Percentiles rank a stretch among this genome's conserved stretches.
phyloP scores from a whole-genome alignment of 2,329 filamentous ascomycete species.

The Cyclaneusma minus region DNA sequence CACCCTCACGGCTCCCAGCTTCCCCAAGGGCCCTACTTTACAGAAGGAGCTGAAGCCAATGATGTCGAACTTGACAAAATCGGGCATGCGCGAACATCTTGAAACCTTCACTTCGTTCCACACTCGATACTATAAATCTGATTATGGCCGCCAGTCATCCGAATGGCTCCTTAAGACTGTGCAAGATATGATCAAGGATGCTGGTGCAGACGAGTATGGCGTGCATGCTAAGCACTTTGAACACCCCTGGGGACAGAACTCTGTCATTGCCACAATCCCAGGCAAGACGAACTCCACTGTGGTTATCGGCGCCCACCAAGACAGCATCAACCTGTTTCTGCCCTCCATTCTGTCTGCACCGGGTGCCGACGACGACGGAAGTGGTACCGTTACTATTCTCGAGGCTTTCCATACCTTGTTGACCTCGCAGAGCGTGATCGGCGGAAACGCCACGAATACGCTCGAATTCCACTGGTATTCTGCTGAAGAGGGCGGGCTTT shows the following conservation, averaged over 20 bases:
- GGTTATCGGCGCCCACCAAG: slow-evolving; percentile 83
- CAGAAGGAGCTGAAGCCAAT: slow-evolving; percentile 53
- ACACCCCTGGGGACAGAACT: slow-evolving; percentile 80
- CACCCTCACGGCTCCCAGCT: slow-evolving; percentile 34
- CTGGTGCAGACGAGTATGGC: slow-evolving; percentile 50
- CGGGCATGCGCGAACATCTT: slow-evolving; percentile 62
- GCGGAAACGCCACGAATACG: slow-evolving; percentile 65
- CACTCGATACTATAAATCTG: slow-evolving; percentile 68
- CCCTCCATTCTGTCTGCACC: slow-evolving; percentile 73
- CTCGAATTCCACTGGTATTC: slow-evolving; percentile 97
- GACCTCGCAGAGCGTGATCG: slow-evolving; percentile 50
- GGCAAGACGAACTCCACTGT: slow-evolving; percentile 73
- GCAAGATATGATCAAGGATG: slow-evolving; percentile 50
- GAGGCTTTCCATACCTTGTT: slow-evolving; percentile 77
- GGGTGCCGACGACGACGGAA: slow-evolving; percentile 91
- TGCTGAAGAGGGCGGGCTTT: slow-evolving; percentile 74
- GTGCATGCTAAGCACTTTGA: slow-evolving; percentile 60
- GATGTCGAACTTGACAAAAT: slow-evolving; percentile 53
- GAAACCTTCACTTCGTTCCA: slow-evolving; percentile 67
- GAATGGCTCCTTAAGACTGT: slow-evolving; percentile 74
- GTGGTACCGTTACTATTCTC: slow-evolving; percentile 84
- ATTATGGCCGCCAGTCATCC: slow-evolving; percentile 68
- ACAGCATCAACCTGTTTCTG: slow-evolving; percentile 86
- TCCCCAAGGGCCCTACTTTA: slow-evolving; percentile 49
- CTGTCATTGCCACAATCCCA: slow-evolving; percentile 81